Evolutionary conservation across 2,329 filamentous ascomycete species (phyloP).

Genomic region (Arthroderma uncinatum): DNA sequence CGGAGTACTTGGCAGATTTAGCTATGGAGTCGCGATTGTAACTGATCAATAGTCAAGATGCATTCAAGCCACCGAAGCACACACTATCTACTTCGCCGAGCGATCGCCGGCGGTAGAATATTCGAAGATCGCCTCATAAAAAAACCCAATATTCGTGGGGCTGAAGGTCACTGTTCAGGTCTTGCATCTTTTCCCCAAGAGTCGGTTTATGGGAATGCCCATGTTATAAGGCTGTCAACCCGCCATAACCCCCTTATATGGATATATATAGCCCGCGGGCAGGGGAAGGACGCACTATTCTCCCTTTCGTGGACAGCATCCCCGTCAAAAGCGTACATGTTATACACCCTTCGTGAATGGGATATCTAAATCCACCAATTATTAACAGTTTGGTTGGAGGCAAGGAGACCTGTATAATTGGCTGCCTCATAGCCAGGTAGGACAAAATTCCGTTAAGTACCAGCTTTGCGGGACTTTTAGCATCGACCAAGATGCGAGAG

Average conservation of each 20-base stretch:
- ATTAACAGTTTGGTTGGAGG: background rate
- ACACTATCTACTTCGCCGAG: background rate
- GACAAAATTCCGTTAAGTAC: background rate
- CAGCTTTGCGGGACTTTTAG: background rate
- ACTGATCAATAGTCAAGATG: slow-evolving; percentile 1
- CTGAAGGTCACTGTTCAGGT: background rate
- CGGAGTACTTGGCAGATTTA: background rate
- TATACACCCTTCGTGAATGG: background rate
- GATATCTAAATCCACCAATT: slow-evolving; percentile 1
- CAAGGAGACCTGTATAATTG: background rate
- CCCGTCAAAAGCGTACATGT: background rate
- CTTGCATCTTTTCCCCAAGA: background rate
- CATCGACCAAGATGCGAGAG: background rate
- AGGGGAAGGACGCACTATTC: background rate
- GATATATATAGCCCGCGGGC: background rate
- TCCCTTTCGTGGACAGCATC: background rate
- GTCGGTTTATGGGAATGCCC: background rate
- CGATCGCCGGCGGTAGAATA: background rate
- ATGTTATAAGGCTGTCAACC: background rate
- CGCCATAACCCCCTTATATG: background rate
- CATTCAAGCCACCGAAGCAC: background rate
- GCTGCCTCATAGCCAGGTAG: background rate
- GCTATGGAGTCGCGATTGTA: background rate
- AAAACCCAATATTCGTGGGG: background rate
- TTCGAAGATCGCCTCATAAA: background rate